Evolutionary conservation across 176 grass and related monocot genomes (phyloP), one percentile per base, ranked within the genome.

Genomic region (Sorghum bicolor): DNA sequence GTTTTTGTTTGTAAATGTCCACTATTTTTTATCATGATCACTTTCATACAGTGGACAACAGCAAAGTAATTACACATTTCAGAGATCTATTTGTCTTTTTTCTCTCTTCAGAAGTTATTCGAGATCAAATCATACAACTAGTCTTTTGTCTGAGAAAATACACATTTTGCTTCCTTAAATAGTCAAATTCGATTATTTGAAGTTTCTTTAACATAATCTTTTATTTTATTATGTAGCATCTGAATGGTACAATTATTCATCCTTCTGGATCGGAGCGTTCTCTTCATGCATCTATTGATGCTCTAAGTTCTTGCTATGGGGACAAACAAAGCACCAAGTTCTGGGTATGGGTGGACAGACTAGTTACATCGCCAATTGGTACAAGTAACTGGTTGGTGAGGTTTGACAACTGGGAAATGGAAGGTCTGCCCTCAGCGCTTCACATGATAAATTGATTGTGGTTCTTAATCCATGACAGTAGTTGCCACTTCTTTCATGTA

Each of bases 401-500:
- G 73, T 94, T 98, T 83, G 88, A 98, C 47, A 95, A 82, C 43
- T 98, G 96, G 91, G 96, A 92, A 68, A 75, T 90, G 48, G 79
- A 94, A 87, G 96, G 96, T 98, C 20, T 20, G 77, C 39, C 60
- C 82, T 65, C 29, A 30, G 29, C 34, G 8, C 31, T 81, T 81
- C 50, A 76, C 76, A 61, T 45, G 53, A 2, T 61, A 19, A 67
- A 37, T 29, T 75, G 34, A 62, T 72, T 80, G 31, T 29, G 63
- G 16, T 37, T 66, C 17, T 36, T 79, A 81, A 81, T 55, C 32
- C 37, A 47, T 22, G 2, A 69, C 8, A 37, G 2, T 76, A 50
- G 17, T 72, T 85, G 20, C 19, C 6, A 67, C 53, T 80, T 78
- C 37, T 26, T 26, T 80, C 66, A 76, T 67, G 64, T 82, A 12